A percentile compares a stretch with the other conserved stretches of the same genome.
Evolutionary conservation across 345 rosid genomes (phyloP).

Genomic region (Cardamine occulta): DNA sequence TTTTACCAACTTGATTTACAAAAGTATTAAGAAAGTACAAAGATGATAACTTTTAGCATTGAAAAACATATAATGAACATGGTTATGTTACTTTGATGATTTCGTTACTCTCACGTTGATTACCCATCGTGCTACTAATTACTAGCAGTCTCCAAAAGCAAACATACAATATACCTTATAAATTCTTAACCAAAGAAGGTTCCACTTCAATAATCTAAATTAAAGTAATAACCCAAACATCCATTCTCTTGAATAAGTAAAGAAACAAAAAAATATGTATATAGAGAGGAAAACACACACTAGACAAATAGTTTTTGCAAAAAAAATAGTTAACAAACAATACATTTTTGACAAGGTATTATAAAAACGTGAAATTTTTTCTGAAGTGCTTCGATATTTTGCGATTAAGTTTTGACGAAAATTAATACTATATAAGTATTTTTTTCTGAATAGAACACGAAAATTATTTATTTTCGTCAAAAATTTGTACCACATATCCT

Average conservation of each 20-base stretch:
- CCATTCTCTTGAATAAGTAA: neutral
- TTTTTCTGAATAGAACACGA: neutral
- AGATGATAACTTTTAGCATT: slow-evolving; percentile 32
- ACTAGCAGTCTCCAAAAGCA: slow-evolving; percentile 41
- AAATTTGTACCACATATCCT: neutral
- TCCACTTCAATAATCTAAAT: slow-evolving; percentile 37
- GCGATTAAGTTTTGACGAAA: neutral
- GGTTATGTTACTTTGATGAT: slow-evolving; percentile 47
- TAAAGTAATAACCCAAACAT: slow-evolving; percentile 34
- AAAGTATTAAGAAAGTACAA: slow-evolving; percentile 38
- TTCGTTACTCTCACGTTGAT: slow-evolving; percentile 40
- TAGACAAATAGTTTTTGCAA: neutral
- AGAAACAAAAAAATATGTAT: too few species aligned
- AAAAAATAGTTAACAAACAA: neutral
- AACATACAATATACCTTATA: slow-evolving; percentile 15
- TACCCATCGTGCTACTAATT: slow-evolving; percentile 45
- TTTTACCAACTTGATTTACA: slow-evolving; percentile 26
- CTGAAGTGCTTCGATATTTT: neutral
- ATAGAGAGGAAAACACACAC: neutral
- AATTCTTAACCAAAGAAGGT: slow-evolving; percentile 36
- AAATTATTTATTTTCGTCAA: neutral
- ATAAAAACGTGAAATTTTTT: neutral
- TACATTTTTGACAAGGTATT: neutral
- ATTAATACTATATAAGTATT: too few species aligned
- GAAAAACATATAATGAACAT: slow-evolving; percentile 39